Evolutionary conservation across 2,329 filamentous ascomycete species (phyloP), one percentile per base, ranked within the genome.

Genomic region (Phialocephala sp.): DNA sequence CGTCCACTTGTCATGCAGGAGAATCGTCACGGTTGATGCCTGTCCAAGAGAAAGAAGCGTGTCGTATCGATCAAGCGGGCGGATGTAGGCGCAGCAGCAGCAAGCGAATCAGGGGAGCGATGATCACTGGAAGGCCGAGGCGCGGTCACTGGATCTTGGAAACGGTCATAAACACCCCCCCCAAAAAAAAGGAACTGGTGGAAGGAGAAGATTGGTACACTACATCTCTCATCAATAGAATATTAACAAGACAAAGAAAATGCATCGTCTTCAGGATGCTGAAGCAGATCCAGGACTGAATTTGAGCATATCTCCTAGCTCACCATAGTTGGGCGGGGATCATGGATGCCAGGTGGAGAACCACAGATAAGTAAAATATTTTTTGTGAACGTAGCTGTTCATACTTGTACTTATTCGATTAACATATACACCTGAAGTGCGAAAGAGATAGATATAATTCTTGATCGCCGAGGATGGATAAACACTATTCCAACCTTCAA

Each of bases 11-110:
- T 39, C 59, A 47, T 59, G 62, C 65, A 60, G 37, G 59, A 39
- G 58, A 64, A 55, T 60, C 65, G 65, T 59, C 62, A 63, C 36
- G 58, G 52, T 52, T 59, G 65, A 67, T 62, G 62, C 65, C 65
- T 67, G 59, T 60, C 47, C 14, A 39, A 39, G 35, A 50, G 45
- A 60, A 60, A 54, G 15, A 36, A 37, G n/a, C 11, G 20, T 43
- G 18, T 12, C 15, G 18, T 35, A 36, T 32, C 39, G 54, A 36
- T 32, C 39, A 59, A 54, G 55, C 59, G 43, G 43, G n/a, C 8
- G 43, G 14, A 8, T 35, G 36, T 39, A 60, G 24, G 20, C 45
- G 65, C 57, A 45, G 65, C 47, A 67, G 55, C 62, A 64, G 45
- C 59, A 56, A 57, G 65, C 65, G 62, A 63, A 63, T 65, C 62